Evolutionary conservation across 2,329 filamentous ascomycete genomes (phyloP).

Genomic region (Decorospora gaudefroyi): DNA sequence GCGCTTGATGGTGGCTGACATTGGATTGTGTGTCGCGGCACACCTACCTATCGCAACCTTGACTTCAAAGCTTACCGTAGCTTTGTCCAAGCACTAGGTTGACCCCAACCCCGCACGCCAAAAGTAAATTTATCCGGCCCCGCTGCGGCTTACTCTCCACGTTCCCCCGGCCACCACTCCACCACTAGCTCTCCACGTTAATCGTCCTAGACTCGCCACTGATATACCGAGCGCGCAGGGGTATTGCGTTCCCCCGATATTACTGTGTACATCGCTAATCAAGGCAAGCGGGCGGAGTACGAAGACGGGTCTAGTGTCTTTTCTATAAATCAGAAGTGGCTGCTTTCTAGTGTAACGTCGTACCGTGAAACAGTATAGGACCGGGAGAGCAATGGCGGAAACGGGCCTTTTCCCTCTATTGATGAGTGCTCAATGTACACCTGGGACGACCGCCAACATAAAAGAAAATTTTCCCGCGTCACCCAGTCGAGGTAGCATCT

Average conservation of each 20-base stretch:
- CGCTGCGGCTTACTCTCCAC: conserved; percentile 23
- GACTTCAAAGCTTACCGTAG: conserved; percentile 17
- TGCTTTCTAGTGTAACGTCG: no score
- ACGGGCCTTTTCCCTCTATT: no score
- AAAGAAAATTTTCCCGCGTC: no score
- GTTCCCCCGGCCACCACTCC: conserved; percentile 21
- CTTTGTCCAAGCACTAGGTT: conserved; percentile 21
- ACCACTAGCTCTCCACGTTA: conserved; percentile 14
- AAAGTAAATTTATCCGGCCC: conserved; percentile 23
- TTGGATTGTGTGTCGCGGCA: conserved; percentile 9
- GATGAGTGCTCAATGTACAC: no score
- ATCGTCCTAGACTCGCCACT: conserved; percentile 14
- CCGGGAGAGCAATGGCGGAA: no score
- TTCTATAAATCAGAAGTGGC: conserved; percentile 8
- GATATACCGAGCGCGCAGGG: conserved; percentile 19
- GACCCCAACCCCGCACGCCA: conserved; percentile 19
- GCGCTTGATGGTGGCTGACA: conserved; percentile 8
- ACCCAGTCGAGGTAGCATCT: no score
- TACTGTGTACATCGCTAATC: neutral
- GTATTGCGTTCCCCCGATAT: conserved; percentile 2
- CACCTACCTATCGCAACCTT: conserved; percentile 22
- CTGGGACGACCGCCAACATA: no score
- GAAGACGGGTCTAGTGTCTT: conserved; percentile 15
- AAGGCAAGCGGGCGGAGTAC: conserved; percentile 18
- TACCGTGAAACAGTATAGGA: no score